Evolutionary conservation across 2,329 filamentous ascomycete genomes (phyloP).

Genomic region (Penicillium glabrum): DNA sequence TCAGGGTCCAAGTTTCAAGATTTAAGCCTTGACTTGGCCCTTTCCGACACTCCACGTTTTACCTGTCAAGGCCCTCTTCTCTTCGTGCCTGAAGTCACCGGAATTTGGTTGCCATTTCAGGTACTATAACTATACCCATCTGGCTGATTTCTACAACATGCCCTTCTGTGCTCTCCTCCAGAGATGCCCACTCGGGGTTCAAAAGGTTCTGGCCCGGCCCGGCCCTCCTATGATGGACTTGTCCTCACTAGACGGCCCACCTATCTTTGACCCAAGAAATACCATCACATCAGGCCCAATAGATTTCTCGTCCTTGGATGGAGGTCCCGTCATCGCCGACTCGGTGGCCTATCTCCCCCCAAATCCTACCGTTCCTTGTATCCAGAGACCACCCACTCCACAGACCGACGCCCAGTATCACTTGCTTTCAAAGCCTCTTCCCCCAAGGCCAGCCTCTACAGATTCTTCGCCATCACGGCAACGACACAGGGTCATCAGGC

Average conservation of each 20-base stretch:
- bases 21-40: not conserved
- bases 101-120: not conserved
- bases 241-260: slow-evolving; percentile 37
- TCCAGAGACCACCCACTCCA: slow-evolving; percentile 3
- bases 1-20: not conserved
- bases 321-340: slow-evolving; percentile 29
- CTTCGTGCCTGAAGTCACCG: not conserved
- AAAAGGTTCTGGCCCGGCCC: not conserved
- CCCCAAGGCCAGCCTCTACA: slow-evolving; percentile 8
- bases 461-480: slow-evolving; percentile 3
- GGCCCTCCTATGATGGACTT: slow-evolving; percentile 28
- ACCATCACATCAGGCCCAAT: not conserved
- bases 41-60: not conserved
- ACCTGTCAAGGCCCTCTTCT: not conserved
- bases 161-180: slow-evolving; percentile 10
- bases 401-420: slow-evolving; percentile 9
- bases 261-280: slow-evolving; percentile 20
- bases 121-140: not conserved
- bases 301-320: slow-evolving; percentile 21
- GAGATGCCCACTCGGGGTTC: slow-evolving; percentile 1
- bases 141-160: slow-evolving; percentile 1
- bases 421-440: slow-evolving; percentile 18
- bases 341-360: slow-evolving; percentile 13
- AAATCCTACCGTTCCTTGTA: not conserved
- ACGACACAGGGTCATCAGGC: not conserved